Percentiles rank a stretch among this genome's conserved stretches.
These are phyloP conservation scores for Boechera divaricarpa DNA, from an alignment of 345 rosid genomes.

Conservation along the genomic window DNA sequence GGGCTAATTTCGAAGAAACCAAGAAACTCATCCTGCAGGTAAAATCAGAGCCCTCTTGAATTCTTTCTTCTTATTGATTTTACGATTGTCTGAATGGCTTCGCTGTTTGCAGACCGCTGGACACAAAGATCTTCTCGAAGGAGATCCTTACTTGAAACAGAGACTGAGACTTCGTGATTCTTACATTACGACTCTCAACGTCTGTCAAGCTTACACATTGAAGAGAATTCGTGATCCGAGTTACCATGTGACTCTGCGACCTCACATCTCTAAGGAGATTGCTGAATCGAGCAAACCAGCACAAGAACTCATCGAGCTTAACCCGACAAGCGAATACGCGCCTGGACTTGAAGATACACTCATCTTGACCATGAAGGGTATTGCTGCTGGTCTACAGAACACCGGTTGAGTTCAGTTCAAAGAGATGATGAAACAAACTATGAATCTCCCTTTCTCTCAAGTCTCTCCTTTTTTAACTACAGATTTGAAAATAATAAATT, in stretches of 20 bases:
- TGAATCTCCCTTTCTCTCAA: constrained; percentile 3
- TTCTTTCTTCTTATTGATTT: not conserved
- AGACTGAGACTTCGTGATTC: constrained; percentile 93
- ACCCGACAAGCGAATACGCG: constrained; percentile 88
- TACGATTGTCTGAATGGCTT: not conserved
- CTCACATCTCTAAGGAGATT: constrained; percentile 80
- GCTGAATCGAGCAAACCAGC: constrained; percentile 74
- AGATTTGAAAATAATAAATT: constrained; percentile 27
- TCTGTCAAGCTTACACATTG: constrained; percentile 93
- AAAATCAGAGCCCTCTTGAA: constrained; percentile 21
- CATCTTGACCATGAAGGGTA: constrained; percentile 96
- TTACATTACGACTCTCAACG: constrained; percentile 96
- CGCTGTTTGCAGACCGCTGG: constrained; percentile 70
- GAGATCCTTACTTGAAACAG: constrained; percentile 93
- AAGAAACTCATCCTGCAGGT: constrained; percentile 91
- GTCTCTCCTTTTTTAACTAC: not conserved
- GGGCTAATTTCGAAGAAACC: constrained; percentile 77
- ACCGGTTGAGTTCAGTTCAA: constrained; percentile 62
- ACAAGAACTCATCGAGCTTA: constrained; percentile 69
- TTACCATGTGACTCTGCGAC: constrained; percentile 71
- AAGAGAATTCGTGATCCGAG: constrained; percentile 89
- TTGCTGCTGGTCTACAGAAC: constrained; percentile 96
- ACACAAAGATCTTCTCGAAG: constrained; percentile 95
- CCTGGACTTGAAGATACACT: constrained; percentile 96
- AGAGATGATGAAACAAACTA: constrained; percentile 9